These are phyloP conservation scores for Chalciporus piperatoides DNA, from an alignment of 1,284 basidiomycete species.

Conservation along the genomic window DNA sequence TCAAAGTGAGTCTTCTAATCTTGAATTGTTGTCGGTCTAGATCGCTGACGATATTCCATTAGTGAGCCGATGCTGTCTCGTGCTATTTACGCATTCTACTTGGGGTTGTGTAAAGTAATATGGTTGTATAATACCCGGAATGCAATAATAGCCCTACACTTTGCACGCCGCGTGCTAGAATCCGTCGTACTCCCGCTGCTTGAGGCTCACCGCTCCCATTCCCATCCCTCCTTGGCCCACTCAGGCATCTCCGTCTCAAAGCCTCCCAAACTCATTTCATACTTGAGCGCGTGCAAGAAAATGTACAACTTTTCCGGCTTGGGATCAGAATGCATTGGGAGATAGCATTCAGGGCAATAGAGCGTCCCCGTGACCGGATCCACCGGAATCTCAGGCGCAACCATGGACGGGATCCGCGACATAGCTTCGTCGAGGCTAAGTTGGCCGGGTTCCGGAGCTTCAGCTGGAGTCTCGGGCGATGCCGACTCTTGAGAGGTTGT, in stretches of 20 bases:
- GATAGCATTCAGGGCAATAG: slow-evolving; percentile 85
- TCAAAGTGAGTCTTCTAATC: slow-evolving; percentile 17
- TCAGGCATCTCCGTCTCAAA: slow-evolving; percentile 74
- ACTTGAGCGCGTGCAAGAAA: slow-evolving; percentile 86
- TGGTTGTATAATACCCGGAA: slow-evolving; percentile 7
- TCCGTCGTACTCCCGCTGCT: background rate
- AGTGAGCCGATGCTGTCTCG: background rate
- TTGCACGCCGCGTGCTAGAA: background rate
- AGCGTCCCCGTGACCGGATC: slow-evolving; percentile 34
- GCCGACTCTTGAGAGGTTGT: background rate
- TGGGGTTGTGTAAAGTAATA: slow-evolving; percentile 1
- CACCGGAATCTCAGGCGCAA: slow-evolving; percentile 25
- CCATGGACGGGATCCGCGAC: slow-evolving; percentile 18
- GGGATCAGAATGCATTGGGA: slow-evolving; percentile 88
- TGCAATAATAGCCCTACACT: background rate
- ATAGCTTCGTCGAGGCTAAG: slow-evolving; percentile 25
- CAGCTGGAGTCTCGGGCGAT: background rate
- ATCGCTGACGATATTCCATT: background rate
- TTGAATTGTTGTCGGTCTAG: background rate
- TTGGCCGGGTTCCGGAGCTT: slow-evolving; percentile 4
- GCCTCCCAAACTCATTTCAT: slow-evolving; percentile 71
- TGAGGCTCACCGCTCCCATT: slow-evolving; percentile 45
- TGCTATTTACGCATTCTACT: background rate
- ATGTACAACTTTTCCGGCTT: slow-evolving; percentile 89
- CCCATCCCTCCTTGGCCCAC: slow-evolving; percentile 66